phyloP scores from a whole-genome alignment of 768 basidiomycete genomes.

The Mycena albidolilacea region DNA sequence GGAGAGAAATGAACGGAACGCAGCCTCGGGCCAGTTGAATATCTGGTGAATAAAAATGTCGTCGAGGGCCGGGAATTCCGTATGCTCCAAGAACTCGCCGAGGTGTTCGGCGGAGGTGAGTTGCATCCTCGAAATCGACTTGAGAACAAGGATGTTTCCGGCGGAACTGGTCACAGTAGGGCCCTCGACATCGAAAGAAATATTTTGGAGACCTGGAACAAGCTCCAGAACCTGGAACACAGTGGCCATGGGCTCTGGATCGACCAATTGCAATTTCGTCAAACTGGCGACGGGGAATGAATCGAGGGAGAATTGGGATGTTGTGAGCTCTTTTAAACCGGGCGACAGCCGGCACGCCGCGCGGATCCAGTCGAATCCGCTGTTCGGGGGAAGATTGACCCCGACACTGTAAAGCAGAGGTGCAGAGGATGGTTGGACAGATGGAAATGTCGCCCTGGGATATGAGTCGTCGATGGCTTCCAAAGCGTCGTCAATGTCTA shows the following conservation, averaged over 20 bases:
- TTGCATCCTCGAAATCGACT: slow-evolving; percentile 10
- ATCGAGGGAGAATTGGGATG: slow-evolving; percentile 18
- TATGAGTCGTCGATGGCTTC: slow-evolving; percentile 10
- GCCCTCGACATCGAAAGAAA: slow-evolving; percentile 27
- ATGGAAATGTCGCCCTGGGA: slow-evolving; percentile 17
- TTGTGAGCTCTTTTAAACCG: slow-evolving; percentile 13
- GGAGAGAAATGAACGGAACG: slow-evolving; percentile 25
- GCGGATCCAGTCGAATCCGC: slow-evolving; percentile 29
- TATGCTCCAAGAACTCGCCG: slow-evolving; percentile 24
- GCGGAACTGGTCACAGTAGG: slow-evolving; percentile 18
- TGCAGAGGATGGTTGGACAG: slow-evolving; percentile 4
- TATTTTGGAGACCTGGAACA: slow-evolving; percentile 13
- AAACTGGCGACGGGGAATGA: slow-evolving; percentile 24
- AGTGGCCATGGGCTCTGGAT: slow-evolving; percentile 21
- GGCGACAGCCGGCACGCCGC: slow-evolving; percentile 24
- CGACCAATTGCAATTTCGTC: slow-evolving; percentile 26
- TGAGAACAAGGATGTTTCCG: slow-evolving; percentile 16
- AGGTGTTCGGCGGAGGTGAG: slow-evolving; percentile 18
- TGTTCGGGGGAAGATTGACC: slow-evolving; percentile 24
- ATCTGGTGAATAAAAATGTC: slow-evolving; percentile 23
- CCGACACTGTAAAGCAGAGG: slow-evolving; percentile 23
- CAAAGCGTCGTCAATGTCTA: slow-evolving; percentile 15
- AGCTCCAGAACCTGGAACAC: slow-evolving; percentile 27
- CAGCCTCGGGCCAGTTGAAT: slow-evolving; percentile 12
- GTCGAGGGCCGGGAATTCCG: slow-evolving; percentile 6